Base-by-base conservation (phyloP, 129 eudicot genomes). In the Gnaphalium uliginosum region DNA sequence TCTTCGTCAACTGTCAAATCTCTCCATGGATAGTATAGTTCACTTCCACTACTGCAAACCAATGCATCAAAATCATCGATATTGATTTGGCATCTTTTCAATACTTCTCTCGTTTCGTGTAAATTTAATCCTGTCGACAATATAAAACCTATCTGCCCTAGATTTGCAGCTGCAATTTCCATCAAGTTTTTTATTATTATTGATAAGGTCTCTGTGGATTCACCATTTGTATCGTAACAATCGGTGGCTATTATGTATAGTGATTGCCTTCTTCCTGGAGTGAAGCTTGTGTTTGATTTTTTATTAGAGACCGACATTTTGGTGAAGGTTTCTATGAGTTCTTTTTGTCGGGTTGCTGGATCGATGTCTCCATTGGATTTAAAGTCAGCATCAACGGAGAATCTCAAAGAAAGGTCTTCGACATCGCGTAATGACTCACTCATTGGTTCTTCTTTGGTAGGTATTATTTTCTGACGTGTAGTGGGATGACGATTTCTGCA, bases 41-140 rank as follows among this genome's bases (percentile, higher is more conserved):
- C 97, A 69, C 97, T 88, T 78, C 97, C 97, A 66, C 97, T 86
- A 72, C 82, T 83, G 43, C 97, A 91, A 68, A 86, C 75, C 76
- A 91, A 70, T 56, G 97, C 92, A 79, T 88, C 97, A 67, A 91
- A 88, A 33, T 83, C 81, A 57, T 85, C 88, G 24, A 78, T 7
- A 46, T 76, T 78, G 9, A 84, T 51, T 71, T 86, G 83, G 62
- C 68, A 86, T 39, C 48, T 76, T 48, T 71, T 78, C 46, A 90
- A 70, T 30, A 72, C 69, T 58, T 88, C 87, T 66, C 72, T 82
- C 0, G 80, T 88, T 82, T 90, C 89, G 33, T 33, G 74, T 70
- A 87, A 74, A 46, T 81, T 90, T 79, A 84, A 79, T 18, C 91
- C 87, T 15, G 96, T 90, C 71, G 83, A 58, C 51, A 90, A 69